Percentiles rank a stretch among this genome's conserved stretches.
phyloP scores from a whole-genome alignment of 129 eudicot genomes.

The Chrysanthemum seticuspe region DNA sequence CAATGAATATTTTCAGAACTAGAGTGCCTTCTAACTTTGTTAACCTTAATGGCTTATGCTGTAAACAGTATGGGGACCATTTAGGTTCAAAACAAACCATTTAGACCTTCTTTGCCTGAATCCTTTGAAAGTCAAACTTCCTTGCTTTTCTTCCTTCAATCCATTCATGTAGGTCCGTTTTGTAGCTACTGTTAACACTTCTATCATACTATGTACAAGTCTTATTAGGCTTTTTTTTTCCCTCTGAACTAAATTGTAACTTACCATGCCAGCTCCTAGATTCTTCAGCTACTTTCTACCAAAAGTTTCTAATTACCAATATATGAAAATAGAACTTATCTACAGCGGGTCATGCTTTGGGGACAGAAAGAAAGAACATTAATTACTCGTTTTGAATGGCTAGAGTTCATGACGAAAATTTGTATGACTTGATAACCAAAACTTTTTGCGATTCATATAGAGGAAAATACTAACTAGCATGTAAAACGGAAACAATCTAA shows the following conservation, averaged over 20 bases:
- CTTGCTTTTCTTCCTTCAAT: constrained; percentile 2
- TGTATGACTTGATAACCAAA: not conserved
- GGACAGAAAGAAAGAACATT: constrained; percentile 7
- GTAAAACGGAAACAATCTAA: not conserved
- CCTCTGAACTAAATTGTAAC: not conserved
- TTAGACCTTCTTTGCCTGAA: not conserved
- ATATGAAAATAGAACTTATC: not conserved
- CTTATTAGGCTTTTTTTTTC: not conserved
- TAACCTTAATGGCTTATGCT: not conserved
- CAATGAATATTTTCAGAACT: not conserved
- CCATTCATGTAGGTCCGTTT: not conserved
- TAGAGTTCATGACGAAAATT: not conserved
- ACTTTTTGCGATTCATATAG: constrained; percentile 6
- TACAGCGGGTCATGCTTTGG: constrained; percentile 1
- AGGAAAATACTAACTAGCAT: constrained; percentile 1
- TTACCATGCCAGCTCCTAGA: not conserved
- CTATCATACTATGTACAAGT: not conserved
- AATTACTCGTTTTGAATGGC: constrained; percentile 4
- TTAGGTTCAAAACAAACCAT: not conserved
- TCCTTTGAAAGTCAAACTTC: not conserved
- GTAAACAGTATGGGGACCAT: not conserved
- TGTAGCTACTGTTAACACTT: not conserved
- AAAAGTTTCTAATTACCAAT: constrained; percentile 5
- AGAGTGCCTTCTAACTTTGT: constrained; percentile 5
- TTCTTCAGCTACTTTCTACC: not conserved